Conservation (phyloP, 179 eudicot species). For the Carnegiea gigantea region DNA sequence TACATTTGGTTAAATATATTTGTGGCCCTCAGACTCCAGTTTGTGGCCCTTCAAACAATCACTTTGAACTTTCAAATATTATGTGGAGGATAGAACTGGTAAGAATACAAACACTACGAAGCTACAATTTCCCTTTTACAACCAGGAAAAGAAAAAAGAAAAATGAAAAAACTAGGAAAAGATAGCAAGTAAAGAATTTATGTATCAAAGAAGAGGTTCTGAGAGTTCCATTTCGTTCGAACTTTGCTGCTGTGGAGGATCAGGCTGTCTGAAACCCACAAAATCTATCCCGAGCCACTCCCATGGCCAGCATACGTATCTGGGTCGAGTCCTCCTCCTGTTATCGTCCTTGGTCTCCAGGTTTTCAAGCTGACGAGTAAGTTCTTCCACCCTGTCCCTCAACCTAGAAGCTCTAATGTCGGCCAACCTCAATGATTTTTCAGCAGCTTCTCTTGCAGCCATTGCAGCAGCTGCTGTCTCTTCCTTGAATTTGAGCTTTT, state of each 20-base stretch:
- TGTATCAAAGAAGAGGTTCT: conserved; percentile 71
- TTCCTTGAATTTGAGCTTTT: conserved; percentile 86
- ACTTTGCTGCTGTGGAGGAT: conserved; percentile 38
- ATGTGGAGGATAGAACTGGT: too few relatives aligned
- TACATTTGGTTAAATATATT: too few relatives aligned
- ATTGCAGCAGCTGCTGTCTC: conserved; percentile 90
- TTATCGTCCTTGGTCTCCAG: conserved; percentile 49
- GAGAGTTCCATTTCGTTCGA: conserved; percentile 97
- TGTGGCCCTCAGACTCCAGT: too few relatives aligned
- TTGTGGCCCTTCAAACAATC: too few relatives aligned
- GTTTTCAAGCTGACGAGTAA: conserved; percentile 77
- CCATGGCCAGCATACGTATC: conserved; percentile 98
- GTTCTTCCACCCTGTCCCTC: conserved; percentile 86
- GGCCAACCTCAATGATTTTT: conserved; percentile 81
- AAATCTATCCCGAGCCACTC: conserved; percentile 90
- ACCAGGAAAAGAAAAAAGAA: background rate
- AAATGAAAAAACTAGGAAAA: background rate
- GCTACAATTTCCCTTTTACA: background rate
- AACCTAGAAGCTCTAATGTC: conserved; percentile 78
- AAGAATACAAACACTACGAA: background rate
- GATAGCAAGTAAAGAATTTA: background rate
- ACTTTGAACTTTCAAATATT: too few relatives aligned
- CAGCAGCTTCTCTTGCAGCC: conserved; percentile 99
- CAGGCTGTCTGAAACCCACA: conserved; percentile 46
- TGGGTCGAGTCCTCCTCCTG: conserved; percentile 43